Evolutionary conservation across 768 basidiomycete genomes (phyloP).

Genomic region (Holtermanniella nyarrowii): DNA sequence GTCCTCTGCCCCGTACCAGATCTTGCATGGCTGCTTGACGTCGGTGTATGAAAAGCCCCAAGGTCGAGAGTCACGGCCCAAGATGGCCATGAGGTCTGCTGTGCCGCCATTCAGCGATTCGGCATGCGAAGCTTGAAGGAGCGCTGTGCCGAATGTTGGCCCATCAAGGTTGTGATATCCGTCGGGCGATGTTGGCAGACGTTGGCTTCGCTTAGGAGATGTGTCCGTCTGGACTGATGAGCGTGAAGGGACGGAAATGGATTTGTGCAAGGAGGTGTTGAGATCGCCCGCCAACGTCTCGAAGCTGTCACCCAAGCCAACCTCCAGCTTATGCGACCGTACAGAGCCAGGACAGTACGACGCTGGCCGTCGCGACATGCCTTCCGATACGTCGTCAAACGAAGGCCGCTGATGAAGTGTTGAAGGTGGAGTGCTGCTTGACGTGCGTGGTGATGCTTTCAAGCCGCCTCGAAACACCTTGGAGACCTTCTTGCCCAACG

Average conservation of each 20-base stretch:
- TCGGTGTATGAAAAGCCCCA: conserved; percentile 84
- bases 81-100: conserved; percentile 78
- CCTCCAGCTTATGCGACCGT: background rate
- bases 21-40: conserved; percentile 62
- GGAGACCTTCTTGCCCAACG: background rate
- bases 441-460: background rate
- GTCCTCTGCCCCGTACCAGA: conserved; percentile 91
- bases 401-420: too few relatives aligned
- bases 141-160: conserved; percentile 59
- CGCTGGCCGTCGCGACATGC: background rate
- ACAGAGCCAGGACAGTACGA: background rate
- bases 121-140: conserved; percentile 88
- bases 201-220: too few relatives aligned
- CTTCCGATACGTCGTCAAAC: too few relatives aligned
- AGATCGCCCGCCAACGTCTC: background rate
- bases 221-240: background rate
- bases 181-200: too few relatives aligned
- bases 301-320: background rate
- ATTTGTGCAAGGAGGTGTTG: background rate
- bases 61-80: conserved; percentile 67
- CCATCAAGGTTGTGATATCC: too few relatives aligned
- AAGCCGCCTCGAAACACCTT: background rate
- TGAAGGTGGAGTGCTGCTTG: too few relatives aligned
- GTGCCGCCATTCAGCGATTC: conserved; percentile 87
- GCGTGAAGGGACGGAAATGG: background rate